These are phyloP conservation scores for Plantago elongata DNA, from an alignment of 257 asterid species.

Conservation along the genomic window DNA sequence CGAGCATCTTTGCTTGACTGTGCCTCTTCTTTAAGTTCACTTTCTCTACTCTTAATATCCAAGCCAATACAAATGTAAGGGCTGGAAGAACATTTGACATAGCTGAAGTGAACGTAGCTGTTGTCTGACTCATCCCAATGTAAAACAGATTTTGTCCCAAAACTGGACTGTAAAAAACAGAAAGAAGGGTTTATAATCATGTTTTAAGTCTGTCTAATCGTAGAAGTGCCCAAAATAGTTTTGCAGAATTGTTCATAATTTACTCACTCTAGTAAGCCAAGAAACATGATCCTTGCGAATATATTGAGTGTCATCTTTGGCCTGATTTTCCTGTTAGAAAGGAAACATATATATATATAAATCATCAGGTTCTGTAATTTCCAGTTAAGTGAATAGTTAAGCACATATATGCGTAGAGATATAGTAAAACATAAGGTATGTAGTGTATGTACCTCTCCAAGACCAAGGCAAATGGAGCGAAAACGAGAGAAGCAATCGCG, in stretches of 20 bases:
- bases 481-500: constrained; percentile 31
- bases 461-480: constrained; percentile 43
- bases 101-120: constrained; percentile 40
- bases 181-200: background rate
- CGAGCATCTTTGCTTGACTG: constrained; percentile 37
- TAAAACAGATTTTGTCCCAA: constrained; percentile 40
- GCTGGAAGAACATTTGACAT: constrained; percentile 49
- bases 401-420: too few relatives aligned
- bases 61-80: constrained; percentile 22
- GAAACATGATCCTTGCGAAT: constrained; percentile 33
- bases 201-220: too few relatives aligned
- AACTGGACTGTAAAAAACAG: constrained; percentile 32
- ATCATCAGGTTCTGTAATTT: background rate
- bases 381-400: too few relatives aligned
- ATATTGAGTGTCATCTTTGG: constrained; percentile 39
- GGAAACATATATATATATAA: background rate
- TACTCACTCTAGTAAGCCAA: constrained; percentile 40
- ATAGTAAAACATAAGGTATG: background rate
- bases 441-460: constrained; percentile 25
- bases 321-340: constrained; percentile 38
- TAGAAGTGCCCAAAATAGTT: too few relatives aligned
- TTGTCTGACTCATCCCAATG: constrained; percentile 39
- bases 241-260: background rate
- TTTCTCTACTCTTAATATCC: constrained; percentile 31
- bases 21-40: constrained; percentile 29